Evolutionary conservation across 768 basidiomycete species (phyloP).

Genomic region (Leccinellum albellum): DNA sequence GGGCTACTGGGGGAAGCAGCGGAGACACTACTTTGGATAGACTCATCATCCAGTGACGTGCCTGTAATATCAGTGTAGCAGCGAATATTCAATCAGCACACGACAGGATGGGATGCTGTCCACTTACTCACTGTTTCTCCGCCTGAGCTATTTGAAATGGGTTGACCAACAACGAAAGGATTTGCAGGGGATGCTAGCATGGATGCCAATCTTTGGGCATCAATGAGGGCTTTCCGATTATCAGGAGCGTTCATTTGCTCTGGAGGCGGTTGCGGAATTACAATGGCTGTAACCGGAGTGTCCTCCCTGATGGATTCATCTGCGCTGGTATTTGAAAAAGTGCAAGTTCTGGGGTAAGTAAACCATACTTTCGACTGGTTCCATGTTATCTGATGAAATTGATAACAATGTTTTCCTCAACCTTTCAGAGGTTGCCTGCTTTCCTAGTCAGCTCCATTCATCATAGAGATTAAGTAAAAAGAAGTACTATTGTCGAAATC

Average conservation of each 20-base stretch:
- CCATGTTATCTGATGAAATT: not conserved
- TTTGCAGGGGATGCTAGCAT: not conserved
- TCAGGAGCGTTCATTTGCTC: not conserved
- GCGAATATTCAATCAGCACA: not conserved
- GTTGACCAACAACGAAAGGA: not conserved
- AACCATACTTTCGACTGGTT: not conserved
- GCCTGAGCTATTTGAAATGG: not conserved
- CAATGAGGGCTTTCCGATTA: not conserved
- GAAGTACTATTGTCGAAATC: not conserved
- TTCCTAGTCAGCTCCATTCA: not conserved
- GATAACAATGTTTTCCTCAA: slow-evolving; percentile 2
- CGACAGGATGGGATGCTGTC: not conserved
- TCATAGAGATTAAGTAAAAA: not conserved
- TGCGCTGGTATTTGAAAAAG: not conserved
- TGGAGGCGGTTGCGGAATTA: not conserved
- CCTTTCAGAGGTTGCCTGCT: slow-evolving; percentile 1
- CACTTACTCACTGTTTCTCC: not conserved
- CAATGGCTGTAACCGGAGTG: not conserved
- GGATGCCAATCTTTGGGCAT: not conserved
- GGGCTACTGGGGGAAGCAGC: slow-evolving; percentile 1
- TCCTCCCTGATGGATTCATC: not conserved
- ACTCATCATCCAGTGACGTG: not conserved
- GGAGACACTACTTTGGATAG: not conserved
- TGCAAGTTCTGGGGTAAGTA: not conserved
- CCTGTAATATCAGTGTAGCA: not conserved